A percentile compares a stretch with the other conserved stretches of the same genome.
phyloP scores from a whole-genome alignment of 371 early-diverging fungal species.

The Saksenaea vasiformis region DNA sequence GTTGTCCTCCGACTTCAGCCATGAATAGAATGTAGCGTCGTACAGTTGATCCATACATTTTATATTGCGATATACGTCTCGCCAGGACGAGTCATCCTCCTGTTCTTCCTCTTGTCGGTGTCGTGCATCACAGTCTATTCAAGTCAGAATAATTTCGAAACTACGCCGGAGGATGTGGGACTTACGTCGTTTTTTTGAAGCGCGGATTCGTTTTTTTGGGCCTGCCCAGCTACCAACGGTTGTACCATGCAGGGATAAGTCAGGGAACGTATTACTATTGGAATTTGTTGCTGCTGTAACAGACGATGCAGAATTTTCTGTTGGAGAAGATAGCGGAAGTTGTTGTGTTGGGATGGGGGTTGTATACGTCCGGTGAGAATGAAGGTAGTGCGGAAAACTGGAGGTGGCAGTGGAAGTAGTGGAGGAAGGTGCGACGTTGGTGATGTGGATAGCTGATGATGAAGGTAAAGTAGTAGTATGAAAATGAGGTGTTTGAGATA shows the following conservation, averaged over 20 bases:
- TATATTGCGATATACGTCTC: constrained; percentile 70
- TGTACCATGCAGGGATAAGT: constrained; percentile 7
- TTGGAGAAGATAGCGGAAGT: background rate
- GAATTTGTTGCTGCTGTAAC: background rate
- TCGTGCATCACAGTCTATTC: background rate
- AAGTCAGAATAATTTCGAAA: background rate
- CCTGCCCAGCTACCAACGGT: constrained; percentile 1
- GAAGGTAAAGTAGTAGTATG: background rate
- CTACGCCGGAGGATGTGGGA: background rate
- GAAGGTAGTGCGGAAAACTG: constrained; percentile 4
- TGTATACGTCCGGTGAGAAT: background rate
- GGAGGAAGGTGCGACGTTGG: background rate
- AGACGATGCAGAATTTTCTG: background rate
- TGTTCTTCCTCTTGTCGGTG: background rate
- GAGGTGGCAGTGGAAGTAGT: background rate
- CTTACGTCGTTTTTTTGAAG: background rate
- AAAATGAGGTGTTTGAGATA: background rate
- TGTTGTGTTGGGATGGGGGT: background rate
- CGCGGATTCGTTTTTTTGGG: constrained; percentile 2
- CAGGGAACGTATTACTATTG: constrained; percentile 4
- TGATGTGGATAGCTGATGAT: background rate
- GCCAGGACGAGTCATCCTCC: constrained; percentile 37
- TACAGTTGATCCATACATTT: constrained; percentile 74
- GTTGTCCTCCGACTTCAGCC: constrained; percentile 76
- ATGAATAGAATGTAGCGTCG: constrained; percentile 73